Percentiles rank a stretch among this genome's conserved stretches.
Evolutionary conservation across 2,329 filamentous ascomycete genomes (phyloP).

Genomic region (Chaetomium sp.): DNA sequence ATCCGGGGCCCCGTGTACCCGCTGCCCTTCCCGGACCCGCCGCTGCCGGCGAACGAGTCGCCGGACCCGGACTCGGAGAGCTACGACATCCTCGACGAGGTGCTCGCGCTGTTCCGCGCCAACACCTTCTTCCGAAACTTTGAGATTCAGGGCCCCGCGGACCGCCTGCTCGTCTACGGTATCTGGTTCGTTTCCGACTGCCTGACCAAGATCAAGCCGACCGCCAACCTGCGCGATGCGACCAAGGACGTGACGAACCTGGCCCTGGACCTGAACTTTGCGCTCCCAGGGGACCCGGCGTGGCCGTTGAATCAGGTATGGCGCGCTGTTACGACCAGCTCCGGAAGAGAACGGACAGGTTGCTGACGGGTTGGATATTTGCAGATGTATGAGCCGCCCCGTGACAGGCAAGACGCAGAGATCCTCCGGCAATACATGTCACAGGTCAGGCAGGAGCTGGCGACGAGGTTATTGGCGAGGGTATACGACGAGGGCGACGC

Average conservation of each 20-base stretch:
- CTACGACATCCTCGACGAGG: slow-evolving; percentile 96
- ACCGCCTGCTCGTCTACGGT: slow-evolving; percentile 92
- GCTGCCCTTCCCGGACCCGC: slow-evolving; percentile 62
- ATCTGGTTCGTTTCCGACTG: slow-evolving; percentile 94
- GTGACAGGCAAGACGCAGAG: slow-evolving; percentile 87
- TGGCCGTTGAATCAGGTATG: slow-evolving; percentile 87
- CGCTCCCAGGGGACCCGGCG: slow-evolving; percentile 87
- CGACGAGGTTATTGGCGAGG: slow-evolving; percentile 75
- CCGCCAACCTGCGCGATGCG: slow-evolving; percentile 61
- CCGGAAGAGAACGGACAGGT: neutral
- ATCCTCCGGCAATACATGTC: slow-evolving; percentile 84
- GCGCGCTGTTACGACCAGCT: slow-evolving; percentile 21
- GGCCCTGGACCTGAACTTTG: slow-evolving; percentile 90
- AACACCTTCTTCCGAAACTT: slow-evolving; percentile 99
- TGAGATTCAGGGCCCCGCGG: slow-evolving; percentile 94
- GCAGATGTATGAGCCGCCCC: slow-evolving; percentile 86
- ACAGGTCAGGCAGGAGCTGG: slow-evolving; percentile 92
- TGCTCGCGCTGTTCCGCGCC: slow-evolving; percentile 88
- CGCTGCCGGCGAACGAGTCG: slow-evolving; percentile 62
- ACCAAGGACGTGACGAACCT: slow-evolving; percentile 82
- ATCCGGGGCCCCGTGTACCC: slow-evolving; percentile 94
- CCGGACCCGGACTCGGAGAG: slow-evolving; percentile 85
- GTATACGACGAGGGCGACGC: slow-evolving; percentile 81
- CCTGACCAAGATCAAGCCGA: slow-evolving; percentile 80
- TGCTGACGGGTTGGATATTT: neutral